Evolutionary conservation across 306 rosid genomes (phyloP).

Genomic region (Cucurbita pepo): DNA sequence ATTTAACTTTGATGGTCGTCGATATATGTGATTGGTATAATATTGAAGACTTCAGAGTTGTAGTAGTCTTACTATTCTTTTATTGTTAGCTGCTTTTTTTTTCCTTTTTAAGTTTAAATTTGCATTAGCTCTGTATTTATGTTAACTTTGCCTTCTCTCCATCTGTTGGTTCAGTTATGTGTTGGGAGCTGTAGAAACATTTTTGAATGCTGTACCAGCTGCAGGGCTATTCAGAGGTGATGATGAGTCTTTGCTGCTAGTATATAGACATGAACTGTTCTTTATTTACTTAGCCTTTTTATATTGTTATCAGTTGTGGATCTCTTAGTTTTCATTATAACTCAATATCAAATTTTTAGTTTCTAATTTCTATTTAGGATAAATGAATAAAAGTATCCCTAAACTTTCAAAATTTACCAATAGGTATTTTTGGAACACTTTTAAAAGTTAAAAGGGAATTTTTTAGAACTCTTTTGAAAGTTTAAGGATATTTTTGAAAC

Average conservation of each 20-base stretch:
- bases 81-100: neutral
- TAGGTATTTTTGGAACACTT: too few relatives aligned
- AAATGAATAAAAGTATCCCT: too few relatives aligned
- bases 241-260: neutral
- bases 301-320: neutral
- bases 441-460: too few relatives aligned
- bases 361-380: neutral
- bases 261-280: neutral
- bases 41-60: neutral
- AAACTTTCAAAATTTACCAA: too few relatives aligned
- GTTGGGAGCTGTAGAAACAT: constrained; percentile 98
- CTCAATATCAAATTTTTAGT: neutral
- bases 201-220: constrained; percentile 83
- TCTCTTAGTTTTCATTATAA: neutral
- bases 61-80: neutral
- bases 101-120: neutral
- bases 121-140: neutral
- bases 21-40: neutral
- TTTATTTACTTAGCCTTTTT: neutral
- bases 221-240: constrained; percentile 95
- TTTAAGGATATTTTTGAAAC: too few relatives aligned
- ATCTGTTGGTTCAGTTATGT: constrained; percentile 57
- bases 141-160: constrained; percentile 8
- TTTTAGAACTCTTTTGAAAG: too few relatives aligned
- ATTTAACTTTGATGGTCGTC: neutral